Evolutionary conservation across 768 basidiomycete species (phyloP).

Genomic region (Sutorius australiensis): DNA sequence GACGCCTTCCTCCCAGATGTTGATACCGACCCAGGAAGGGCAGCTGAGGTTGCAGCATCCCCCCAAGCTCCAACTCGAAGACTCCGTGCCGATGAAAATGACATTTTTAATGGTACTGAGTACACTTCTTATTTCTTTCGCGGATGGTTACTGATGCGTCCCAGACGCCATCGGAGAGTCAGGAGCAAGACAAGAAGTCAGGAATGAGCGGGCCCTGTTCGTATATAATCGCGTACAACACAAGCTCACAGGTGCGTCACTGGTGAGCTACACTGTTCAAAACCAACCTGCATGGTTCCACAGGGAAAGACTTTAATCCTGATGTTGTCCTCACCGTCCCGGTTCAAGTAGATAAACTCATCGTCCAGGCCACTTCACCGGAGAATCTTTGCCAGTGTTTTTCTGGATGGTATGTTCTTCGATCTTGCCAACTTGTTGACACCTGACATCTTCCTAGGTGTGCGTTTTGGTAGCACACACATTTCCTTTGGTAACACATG

Average conservation of each 20-base stretch:
- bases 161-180: conserved; percentile 46
- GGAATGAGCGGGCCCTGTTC: conserved; percentile 84
- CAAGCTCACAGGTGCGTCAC: conserved; percentile 78
- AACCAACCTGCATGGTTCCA: background rate
- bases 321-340: conserved; percentile 68
- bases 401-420: conserved; percentile 70
- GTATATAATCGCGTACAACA: conserved; percentile 95
- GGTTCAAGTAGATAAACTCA: conserved; percentile 88
- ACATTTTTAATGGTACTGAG: conserved; percentile 81
- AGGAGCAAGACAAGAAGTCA: conserved; percentile 73
- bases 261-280: background rate
- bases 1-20: conserved; percentile 29
- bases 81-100: conserved; percentile 87
- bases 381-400: conserved; percentile 98
- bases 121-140: background rate
- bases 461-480: conserved; percentile 65
- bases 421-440: background rate
- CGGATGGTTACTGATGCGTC: conserved; percentile 3
- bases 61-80: conserved; percentile 79
- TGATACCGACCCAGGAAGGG: conserved; percentile 50
- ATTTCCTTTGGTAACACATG: conserved; percentile 1
- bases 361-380: conserved; percentile 86
- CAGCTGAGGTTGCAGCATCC: conserved; percentile 65
- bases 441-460: conserved; percentile 41
- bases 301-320: conserved; percentile 93